Percentiles rank a stretch among this genome's conserved stretches.
These are phyloP conservation scores for Aureobasidium subglaciale DNA, from an alignment of 2,329 filamentous ascomycete species.

Conservation along the genomic window DNA sequence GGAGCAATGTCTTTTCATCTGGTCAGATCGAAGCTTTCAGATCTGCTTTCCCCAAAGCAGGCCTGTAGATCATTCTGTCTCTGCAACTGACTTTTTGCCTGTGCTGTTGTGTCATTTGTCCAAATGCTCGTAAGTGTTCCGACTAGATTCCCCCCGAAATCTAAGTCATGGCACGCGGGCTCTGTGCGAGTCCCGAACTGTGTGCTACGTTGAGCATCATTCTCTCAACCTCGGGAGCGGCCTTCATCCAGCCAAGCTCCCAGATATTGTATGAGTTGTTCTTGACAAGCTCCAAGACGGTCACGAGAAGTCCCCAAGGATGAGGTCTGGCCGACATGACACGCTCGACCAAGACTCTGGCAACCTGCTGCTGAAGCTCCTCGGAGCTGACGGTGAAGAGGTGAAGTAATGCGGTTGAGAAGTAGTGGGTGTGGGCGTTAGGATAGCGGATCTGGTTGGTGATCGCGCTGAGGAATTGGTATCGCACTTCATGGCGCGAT, in stretches of 20 bases:
- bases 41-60: constrained; percentile 5
- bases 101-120: not conserved
- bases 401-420: constrained; percentile 75
- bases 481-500: constrained; percentile 42
- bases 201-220: constrained; percentile 27
- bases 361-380: constrained; percentile 85
- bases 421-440: constrained; percentile 86
- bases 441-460: constrained; percentile 88
- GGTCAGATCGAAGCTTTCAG: not conserved
- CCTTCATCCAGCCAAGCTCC: constrained; percentile 85
- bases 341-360: constrained; percentile 79
- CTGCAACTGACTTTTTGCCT: not conserved
- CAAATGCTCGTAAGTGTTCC: not conserved
- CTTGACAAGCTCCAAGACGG: constrained; percentile 81
- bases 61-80: not conserved
- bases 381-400: constrained; percentile 62
- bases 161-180: constrained; percentile 13
- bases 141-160: not conserved
- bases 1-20: no score
- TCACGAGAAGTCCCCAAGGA: constrained; percentile 89
- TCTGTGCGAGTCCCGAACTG: constrained; percentile 11
- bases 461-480: constrained; percentile 77
- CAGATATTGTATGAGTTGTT: constrained; percentile 90
- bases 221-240: constrained; percentile 66
- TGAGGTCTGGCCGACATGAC: constrained; percentile 85